Base-by-base conservation (phyloP, 768 basidiomycete genomes). In the Tylopilus balloui region DNA sequence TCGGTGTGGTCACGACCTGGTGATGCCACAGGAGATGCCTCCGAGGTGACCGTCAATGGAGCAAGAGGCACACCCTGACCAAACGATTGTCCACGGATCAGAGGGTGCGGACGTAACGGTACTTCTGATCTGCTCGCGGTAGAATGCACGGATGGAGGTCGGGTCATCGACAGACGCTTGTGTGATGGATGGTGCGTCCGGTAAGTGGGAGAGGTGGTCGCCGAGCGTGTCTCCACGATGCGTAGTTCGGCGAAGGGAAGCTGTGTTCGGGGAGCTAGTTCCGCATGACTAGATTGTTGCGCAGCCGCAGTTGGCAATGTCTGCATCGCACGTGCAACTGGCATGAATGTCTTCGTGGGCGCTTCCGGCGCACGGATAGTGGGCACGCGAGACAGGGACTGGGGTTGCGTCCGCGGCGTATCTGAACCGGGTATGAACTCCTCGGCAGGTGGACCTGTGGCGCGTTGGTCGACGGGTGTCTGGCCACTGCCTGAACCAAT, bases 1-100 rank as follows among this genome's bases (percentile, higher is more conserved):
- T 57, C 66, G 6, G 25, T 37, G 17, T 52, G 38, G 41, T 64
- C 56, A 41, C 32, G 65, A 54, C 51, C 54, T 1, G 75, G 70
- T 14, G 77, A 69, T 3, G 78, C 68, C 3, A 73, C 70, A 24
- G 73, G 67, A 9, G 75, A 73, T 52, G 70, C 64, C 51, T 79
- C 78, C 17, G 78, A 71, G 9, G 79, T 77, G 37, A 83, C 76
- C 2, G 81, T 80, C 44, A 88, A 72, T 29, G 86, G 84, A 9
- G 78, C 72, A 13, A 84, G 71, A 2, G 63, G 53, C 21, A 62
- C 44, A 35, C 65, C 65, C 37, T 69, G 74, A 6, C 83, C 80
- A 50, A 77, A 80, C 0, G 86, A 86, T 53, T 82, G 76, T 9
- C 85, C 86, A 47, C 87, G 82, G 54, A 89, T 88, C 44, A 89